Evolutionary conservation across 139 green algal genomes (phyloP), one percentile per base, ranked within the genome.

Genomic region (Haematococcus lacustris): DNA sequence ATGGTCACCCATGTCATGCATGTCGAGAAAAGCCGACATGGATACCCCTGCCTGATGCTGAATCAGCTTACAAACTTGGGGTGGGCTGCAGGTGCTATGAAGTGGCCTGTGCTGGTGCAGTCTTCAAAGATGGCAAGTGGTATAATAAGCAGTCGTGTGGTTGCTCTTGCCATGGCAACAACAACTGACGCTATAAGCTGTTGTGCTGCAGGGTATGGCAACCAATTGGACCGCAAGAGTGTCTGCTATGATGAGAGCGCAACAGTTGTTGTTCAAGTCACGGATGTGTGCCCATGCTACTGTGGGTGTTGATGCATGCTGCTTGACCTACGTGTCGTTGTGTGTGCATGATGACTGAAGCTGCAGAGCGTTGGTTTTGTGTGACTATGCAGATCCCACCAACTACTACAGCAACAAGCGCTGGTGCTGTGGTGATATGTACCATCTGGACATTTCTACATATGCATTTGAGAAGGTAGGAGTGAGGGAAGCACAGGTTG

Each of bases 371-470:
- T n/a, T n/a, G n/a, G n/a, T n/a, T n/a, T n/a, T n/a, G n/a, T n/a
- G n/a, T n/a, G n/a, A n/a, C n/a, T 41, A 33, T 41, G 32, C 33
- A 40, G 34, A 80, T 70, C 64, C 78, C 9, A 53, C 43, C 37
- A 77, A 81, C 38, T 65, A n/a, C 17, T 63, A 77, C 59, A 59
- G n/a, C 59, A 81, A 77, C 76, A 70, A 74, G 32, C 71, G 76
- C 28, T 79, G 78, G 78, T 84, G 74, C 73, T 79, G 73, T 41
- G 73, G 73, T 26, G 73, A 79, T 63, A 82, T 79, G 77, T 70
- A 78, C 43, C 76, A 81, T 43, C 3, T 69, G 50, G 63, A 69
- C 37, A 34, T 69, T 21, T 69, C 63, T 35, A 51, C 37, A 2
- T 69, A 51, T 21, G 63, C 63, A 34, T 69, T 69, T 69, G 63